Conservation (phyloP, 371 early-diverging fungal species). For the Apophysomyces variabilis region DNA sequence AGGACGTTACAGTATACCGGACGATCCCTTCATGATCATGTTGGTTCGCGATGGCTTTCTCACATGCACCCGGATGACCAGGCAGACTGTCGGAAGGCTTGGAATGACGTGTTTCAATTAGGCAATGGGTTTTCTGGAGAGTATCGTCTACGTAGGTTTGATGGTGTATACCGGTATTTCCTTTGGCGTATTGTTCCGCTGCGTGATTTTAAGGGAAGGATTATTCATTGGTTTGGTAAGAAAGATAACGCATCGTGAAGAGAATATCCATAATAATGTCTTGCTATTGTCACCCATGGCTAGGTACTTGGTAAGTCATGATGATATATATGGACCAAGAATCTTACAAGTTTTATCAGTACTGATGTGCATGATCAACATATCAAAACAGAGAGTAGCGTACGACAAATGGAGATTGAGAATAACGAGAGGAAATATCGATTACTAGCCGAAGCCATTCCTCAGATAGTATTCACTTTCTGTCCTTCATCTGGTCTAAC, state of each 20-base stretch:
- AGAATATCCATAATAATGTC: no score
- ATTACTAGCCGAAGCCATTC: conserved; percentile 68
- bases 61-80: conserved; percentile 66
- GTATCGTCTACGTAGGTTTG: conserved; percentile 62
- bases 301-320: conserved; percentile 16
- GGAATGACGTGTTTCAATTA: conserved; percentile 57
- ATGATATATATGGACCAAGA: background rate
- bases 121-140: conserved; percentile 67
- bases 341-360: conserved; percentile 21
- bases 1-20: conserved; percentile 64
- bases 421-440: conserved; percentile 70
- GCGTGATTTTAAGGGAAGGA: conserved; percentile 59
- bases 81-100: conserved; percentile 48
- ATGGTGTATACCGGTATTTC: conserved; percentile 66
- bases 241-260: background rate
- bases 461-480: conserved; percentile 72
- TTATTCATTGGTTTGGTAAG: conserved; percentile 65
- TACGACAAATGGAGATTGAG: conserved; percentile 63
- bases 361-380: conserved; percentile 71
- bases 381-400: conserved; percentile 54
- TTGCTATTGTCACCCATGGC: background rate
- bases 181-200: conserved; percentile 64
- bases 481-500: conserved; percentile 62
- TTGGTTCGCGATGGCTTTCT: conserved; percentile 59
- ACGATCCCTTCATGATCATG: conserved; percentile 46